Evolutionary conservation across 306 rosid species (phyloP).

Genomic region (Vigna radiata): DNA sequence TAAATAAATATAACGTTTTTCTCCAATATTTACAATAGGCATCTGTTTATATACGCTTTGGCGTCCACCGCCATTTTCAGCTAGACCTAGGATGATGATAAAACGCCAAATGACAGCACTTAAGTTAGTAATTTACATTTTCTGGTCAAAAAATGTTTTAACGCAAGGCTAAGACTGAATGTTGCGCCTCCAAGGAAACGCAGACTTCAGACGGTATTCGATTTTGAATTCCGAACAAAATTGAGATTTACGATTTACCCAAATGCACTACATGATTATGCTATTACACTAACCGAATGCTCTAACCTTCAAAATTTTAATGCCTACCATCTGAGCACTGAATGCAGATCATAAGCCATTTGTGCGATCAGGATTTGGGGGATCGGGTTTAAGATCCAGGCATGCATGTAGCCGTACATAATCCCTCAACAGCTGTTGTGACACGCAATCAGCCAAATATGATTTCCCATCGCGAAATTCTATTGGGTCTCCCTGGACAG

Average conservation of each 20-base stretch:
- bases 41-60: conserved; percentile 2
- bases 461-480: conserved; percentile 55
- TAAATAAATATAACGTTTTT: conserved; percentile 27
- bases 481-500: conserved; percentile 44
- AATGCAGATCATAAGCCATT: conserved; percentile 34
- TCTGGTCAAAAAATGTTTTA: conserved; percentile 12
- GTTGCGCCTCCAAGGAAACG: conserved; percentile 36
- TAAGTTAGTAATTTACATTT: conserved; percentile 30
- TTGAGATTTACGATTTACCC: conserved; percentile 11
- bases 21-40: conserved; percentile 48
- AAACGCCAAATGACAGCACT: neutral
- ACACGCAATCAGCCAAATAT: conserved; percentile 59
- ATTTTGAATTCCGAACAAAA: conserved; percentile 3
- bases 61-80: conserved; percentile 37
- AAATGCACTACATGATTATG: neutral
- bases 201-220: neutral
- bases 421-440: conserved; percentile 68
- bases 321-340: conserved; percentile 26
- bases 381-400: conserved; percentile 40
- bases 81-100: conserved; percentile 33
- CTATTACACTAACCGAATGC: neutral
- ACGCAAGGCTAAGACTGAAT: conserved; percentile 29
- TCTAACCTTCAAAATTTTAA: conserved; percentile 13
- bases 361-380: conserved; percentile 44
- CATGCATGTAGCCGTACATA: conserved; percentile 54